phyloP scores from a whole-genome alignment of 2,329 filamentous ascomycete genomes.

The Colletotrichum gigasporum region DNA sequence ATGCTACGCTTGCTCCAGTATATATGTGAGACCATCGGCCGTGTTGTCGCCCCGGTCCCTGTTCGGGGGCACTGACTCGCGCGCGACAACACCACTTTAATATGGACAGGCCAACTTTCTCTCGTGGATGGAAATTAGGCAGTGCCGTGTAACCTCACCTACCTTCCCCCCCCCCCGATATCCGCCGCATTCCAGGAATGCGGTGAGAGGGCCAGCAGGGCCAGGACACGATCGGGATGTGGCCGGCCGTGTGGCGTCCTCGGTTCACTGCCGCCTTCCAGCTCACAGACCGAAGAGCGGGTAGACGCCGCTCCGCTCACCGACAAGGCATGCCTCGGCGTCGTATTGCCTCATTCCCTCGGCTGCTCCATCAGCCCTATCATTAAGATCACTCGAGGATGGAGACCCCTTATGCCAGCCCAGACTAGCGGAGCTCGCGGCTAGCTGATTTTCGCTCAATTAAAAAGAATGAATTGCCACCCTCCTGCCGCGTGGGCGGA shows the following conservation, averaged over 20 bases:
- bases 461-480: conserved; percentile 25
- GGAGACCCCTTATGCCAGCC: conserved; percentile 4
- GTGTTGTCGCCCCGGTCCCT: conserved; percentile 1
- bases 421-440: conserved; percentile 4
- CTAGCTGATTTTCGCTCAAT: conserved; percentile 16
- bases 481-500: neutral
- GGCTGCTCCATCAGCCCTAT: conserved; percentile 25
- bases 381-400: conserved; percentile 16
- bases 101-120: conserved; percentile 1
- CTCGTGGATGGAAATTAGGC: neutral
- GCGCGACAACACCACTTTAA: neutral
- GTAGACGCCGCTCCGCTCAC: neutral
- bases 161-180: neutral
- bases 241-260: conserved; percentile 4
- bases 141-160: neutral
- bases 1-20: conserved; percentile 12
- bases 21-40: conserved; percentile 7
- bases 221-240: neutral
- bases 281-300: conserved; percentile 6
- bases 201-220: neutral
- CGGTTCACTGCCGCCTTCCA: neutral
- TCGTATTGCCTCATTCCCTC: conserved; percentile 9
- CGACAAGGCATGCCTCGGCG: neutral
- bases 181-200: neutral
- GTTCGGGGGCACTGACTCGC: conserved; percentile 12